Base-by-base conservation (phyloP, 352 stramenopile species). In the Phytophthora citrophthora region DNA sequence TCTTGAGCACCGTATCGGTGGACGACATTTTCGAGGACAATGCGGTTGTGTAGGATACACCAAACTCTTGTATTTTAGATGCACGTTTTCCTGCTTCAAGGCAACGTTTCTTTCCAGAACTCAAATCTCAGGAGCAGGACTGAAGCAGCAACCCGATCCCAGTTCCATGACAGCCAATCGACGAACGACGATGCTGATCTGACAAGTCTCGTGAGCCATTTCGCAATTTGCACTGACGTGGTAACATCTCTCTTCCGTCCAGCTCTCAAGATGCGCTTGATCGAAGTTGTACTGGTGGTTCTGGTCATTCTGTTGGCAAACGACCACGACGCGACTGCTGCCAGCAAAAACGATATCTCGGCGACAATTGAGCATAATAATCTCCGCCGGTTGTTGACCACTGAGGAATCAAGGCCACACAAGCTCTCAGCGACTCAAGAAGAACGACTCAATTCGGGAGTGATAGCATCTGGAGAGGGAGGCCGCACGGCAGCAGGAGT, bases 1-100 rank as follows among this genome's bases (percentile, higher is more conserved):
- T 94, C 48, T 76, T 76, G 10, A 94, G 76, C 69, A 90, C 68
- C 16, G 78, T 65, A 32, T 75, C 60, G 34, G 44, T 45, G n/a
- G 57, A 57, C 13, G 41, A 27, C 47, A 53, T 63, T 50, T 48
- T 27, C 38, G 48, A 29, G 6, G 6, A 15, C 3, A 26, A 43
- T 43, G 29, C 1, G 16, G 4, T 55, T 45, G 18, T 55, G 48
- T 55, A 43, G 9, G 11, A 23, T 24, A 55, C 48, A 55, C 18
- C 43, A 53, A 43, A 31, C 26, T 20, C n/a, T 31, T 18, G 8
- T 39, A 20, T 20, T 20, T 20, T 20, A 20, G 29, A 11, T 34
- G 9, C 9, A 34, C 29, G 7, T n/a, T n/a, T 23, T 24, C 8
- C 26, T 45, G 6, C 20, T 2, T 20, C 20, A 20, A 20, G 20